Base-by-base conservation (phyloP, 129 eudicot genomes). In the Kitagawia praeruptora region DNA sequence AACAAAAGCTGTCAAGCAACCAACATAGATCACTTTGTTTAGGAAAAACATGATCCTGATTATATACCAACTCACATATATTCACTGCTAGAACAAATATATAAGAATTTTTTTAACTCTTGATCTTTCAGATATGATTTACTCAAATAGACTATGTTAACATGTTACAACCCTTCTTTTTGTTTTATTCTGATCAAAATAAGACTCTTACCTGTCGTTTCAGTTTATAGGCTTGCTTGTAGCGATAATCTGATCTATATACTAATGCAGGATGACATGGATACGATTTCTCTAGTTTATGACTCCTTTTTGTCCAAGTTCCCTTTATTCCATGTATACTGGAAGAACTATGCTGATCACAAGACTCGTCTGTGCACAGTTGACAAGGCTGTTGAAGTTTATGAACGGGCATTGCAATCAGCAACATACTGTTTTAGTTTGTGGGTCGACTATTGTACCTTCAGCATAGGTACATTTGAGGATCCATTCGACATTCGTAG, bases 381-480 rank as follows among this genome's bases (percentile, higher is more conserved):
- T 79, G 87, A 77, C 31, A 84, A 87, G 82, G 93, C 89, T 77
- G 88, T 91, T 86, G 85, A 90, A 84, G 74, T 86, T 41, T 94
- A 75, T 85, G 98, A 94, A 78, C 83, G 83, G 41, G 97, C 87
- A 38, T 89, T 87, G 78, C 84, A 79, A 75, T 81, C 89, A 34
- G 89, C 89, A 78, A 82, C 88, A 75, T 84, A 81, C 74, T 94
- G 91, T 53, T 91, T 94, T 82, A 93, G 87, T 80, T 84, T 94
- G 77, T 94, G 97, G 98, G 89, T 87, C 77, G 90, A 88, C 77
- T 94, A 94, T 86, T 91, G 95, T 81, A 88, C 87, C 83, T 94
- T 94, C 81, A 78, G 88, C 84, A 81, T 86, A 61, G 51, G 78
- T 71, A 83, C 89, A 42, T 91, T 87, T 85, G 88, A 81, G 84